phyloP scores from a whole-genome alignment of 2,329 filamentous ascomycete genomes.

The Pseudogymnoascus sp. region DNA sequence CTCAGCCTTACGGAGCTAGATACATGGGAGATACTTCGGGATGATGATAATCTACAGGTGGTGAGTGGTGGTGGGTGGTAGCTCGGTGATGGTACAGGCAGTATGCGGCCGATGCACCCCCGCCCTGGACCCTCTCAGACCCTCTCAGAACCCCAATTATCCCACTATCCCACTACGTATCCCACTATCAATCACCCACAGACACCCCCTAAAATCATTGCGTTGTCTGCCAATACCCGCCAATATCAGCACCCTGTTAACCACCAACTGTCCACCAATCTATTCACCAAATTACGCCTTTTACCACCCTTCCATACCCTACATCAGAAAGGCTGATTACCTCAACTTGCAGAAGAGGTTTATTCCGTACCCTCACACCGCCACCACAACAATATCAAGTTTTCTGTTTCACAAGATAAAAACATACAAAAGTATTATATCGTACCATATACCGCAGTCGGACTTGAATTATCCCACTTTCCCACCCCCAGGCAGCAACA shows the following conservation, averaged over 20 bases:
- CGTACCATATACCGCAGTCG: background rate
- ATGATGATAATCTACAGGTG: background rate
- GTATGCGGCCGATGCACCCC: background rate
- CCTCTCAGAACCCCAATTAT: too few relatives aligned
- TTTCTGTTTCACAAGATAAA: background rate
- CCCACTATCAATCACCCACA: too few relatives aligned
- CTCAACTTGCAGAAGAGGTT: background rate
- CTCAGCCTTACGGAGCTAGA: background rate
- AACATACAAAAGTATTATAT: background rate
- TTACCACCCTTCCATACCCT: too few relatives aligned
- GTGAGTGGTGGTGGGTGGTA: too few relatives aligned
- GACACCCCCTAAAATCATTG: too few relatives aligned
- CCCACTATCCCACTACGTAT: background rate
- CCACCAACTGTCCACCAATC: too few relatives aligned
- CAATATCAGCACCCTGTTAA: too few relatives aligned
- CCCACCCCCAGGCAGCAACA: background rate
- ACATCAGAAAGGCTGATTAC: too few relatives aligned
- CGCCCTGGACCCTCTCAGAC: too few relatives aligned
- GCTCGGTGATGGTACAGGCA: too few relatives aligned
- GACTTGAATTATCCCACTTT: constrained; percentile 1
- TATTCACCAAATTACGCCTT: too few relatives aligned
- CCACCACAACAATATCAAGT: background rate
- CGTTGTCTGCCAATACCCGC: too few relatives aligned
- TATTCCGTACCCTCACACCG: background rate
- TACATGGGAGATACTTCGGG: background rate